Conservation (phyloP, 495 filamentous ascomycete species). For the Aspergillus diversus region DNA sequence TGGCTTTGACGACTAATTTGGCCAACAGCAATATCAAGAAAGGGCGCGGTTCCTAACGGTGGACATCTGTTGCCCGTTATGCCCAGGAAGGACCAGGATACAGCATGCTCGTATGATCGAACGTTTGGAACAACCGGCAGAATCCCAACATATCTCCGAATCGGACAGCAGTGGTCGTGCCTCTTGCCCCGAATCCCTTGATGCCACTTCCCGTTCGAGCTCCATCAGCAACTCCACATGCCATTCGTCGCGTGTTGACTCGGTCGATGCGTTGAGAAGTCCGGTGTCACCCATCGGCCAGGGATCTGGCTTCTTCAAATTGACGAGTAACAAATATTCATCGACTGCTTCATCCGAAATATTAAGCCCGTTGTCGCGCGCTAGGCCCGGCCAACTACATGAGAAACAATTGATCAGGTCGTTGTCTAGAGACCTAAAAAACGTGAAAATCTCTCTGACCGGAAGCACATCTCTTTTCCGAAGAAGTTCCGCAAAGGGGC, state of each 20-base stretch:
- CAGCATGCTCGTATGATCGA: slow-evolving; percentile 33
- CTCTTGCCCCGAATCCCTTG: slow-evolving; percentile 21
- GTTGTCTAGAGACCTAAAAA: slow-evolving; percentile 28
- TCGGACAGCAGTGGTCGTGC: slow-evolving; percentile 22
- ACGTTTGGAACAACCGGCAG: slow-evolving; percentile 25
- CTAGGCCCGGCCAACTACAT: slow-evolving; percentile 15
- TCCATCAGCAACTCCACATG: slow-evolving; percentile 32
- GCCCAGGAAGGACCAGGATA: slow-evolving; percentile 25
- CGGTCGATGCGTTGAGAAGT: slow-evolving; percentile 21
- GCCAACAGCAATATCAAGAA: slow-evolving; percentile 25
- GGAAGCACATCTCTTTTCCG: slow-evolving; percentile 24
- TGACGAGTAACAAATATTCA: slow-evolving; percentile 20
- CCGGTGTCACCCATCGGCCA: slow-evolving; percentile 21
- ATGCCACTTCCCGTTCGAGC: slow-evolving; percentile 30
- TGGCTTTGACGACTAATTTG: slow-evolving; percentile 3
- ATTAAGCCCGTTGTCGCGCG: slow-evolving; percentile 12
- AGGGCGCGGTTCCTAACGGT: slow-evolving; percentile 25
- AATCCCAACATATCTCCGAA: slow-evolving; percentile 19
- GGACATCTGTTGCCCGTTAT: slow-evolving; percentile 29
- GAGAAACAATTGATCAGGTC: slow-evolving; percentile 26
- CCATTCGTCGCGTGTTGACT: slow-evolving; percentile 25
- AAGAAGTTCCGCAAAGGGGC: slow-evolving; percentile 20
- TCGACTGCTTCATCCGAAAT: slow-evolving; percentile 18
- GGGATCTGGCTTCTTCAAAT: slow-evolving; percentile 16
- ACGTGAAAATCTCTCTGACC: slow-evolving; percentile 23